These are phyloP conservation scores for Fomitopsis palustris DNA, from an alignment of 1,284 basidiomycete species.

Conservation along the genomic window DNA sequence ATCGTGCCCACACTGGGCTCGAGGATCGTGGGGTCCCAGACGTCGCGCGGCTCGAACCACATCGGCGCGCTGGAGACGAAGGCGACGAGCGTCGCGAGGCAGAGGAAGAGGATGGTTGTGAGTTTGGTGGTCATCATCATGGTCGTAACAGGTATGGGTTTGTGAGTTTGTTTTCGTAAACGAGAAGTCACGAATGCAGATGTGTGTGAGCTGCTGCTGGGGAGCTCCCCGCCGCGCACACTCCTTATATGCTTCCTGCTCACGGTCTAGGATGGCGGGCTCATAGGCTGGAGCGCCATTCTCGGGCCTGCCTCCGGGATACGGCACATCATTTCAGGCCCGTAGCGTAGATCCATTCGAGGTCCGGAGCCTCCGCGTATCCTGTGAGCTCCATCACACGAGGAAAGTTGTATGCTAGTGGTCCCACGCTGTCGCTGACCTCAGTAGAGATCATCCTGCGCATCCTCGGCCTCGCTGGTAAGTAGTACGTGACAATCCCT, in stretches of 20 bases:
- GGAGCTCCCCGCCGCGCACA: not conserved
- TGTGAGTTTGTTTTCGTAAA: not conserved
- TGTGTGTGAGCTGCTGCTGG: not conserved
- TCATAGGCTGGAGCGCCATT: not conserved
- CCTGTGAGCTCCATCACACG: no score
- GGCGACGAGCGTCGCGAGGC: no score
- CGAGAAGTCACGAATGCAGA: not conserved
- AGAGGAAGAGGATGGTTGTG: not conserved
- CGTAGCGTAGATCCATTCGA: no score
- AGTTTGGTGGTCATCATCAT: not conserved
- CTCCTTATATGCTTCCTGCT: not conserved
- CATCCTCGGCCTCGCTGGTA: no score
- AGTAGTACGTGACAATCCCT: no score
- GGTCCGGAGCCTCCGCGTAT: no score
- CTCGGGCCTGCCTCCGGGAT: not conserved
- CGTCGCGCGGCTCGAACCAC: no score
- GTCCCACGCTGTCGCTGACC: no score
- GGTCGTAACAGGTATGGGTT: not conserved
- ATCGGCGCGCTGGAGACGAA: no score
- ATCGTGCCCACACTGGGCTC: conserved; percentile 33
- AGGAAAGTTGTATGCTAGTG: no score
- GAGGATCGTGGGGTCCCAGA: conserved; percentile 41
- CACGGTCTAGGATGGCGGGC: not conserved
- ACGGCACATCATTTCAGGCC: not conserved
- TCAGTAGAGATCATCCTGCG: no score